Base-by-base conservation (phyloP, 2,329 filamentous ascomycete species). In the Fusarium sp. region DNA sequence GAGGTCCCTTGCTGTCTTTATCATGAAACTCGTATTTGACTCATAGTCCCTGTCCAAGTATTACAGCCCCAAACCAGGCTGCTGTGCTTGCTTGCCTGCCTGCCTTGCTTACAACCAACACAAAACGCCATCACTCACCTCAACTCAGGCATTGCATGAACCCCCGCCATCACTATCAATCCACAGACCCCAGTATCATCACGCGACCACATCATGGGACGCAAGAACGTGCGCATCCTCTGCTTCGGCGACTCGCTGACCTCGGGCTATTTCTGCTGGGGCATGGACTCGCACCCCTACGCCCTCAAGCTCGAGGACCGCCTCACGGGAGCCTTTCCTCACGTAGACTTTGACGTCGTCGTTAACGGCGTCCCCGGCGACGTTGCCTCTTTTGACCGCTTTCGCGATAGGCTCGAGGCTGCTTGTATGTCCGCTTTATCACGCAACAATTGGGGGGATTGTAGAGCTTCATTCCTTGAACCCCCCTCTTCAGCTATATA, bases 191-290 rank as follows among this genome's bases (percentile, higher is more conserved):
- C n/a, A 36, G 30, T 36, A n/a, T 44, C 51, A 16, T 15, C 41
- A 48, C 40, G 48, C 44, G 37, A 30, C 12, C 18, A 27, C 59
- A 59, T 18, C 53, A 79, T 79, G 78, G 51, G 75, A 30, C 73
- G 65, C 69, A 75, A 74, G 57, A 77, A 80, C 31, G 81, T 89
- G 30, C 82, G 84, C 73, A 85, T 91, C 73, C 84, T 91, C 65
- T 91, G 89, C 82, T 89, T 91, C 77, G 89, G 89, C 77, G 85
- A 91, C 82, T 90, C 88, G 40, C 84, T 92, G 47, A 91, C 90
- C 7, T 83, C 82, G 12, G 90, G 90, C 43, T 90, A 82, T 76
- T 80, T 82, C 31, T 55, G 68, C 62, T 79, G 70, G 47, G 87
- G 86, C 18, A 53, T 78, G 13, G 75, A 65, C 53, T 81, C 80